phyloP scores from a whole-genome alignment of 1,284 basidiomycete species.

The Veloboletus limbatus region DNA sequence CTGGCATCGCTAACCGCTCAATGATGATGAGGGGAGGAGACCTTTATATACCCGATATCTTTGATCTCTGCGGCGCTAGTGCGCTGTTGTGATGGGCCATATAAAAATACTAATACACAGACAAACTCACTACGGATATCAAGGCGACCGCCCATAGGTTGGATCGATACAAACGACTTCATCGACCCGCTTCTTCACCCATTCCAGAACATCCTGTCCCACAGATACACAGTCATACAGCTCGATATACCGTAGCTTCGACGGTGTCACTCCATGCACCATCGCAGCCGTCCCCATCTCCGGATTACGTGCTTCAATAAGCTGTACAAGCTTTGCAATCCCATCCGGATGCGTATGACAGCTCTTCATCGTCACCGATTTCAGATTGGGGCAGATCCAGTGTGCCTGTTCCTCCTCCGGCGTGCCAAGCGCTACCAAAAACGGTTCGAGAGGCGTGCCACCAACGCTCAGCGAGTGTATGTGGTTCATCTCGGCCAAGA shows the following conservation, averaged over 20 bases:
- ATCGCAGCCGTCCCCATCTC: slow-evolving; percentile 34
- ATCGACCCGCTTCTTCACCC: slow-evolving; percentile 57
- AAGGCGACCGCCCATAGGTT: slow-evolving; percentile 29
- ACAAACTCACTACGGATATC: too few relatives aligned
- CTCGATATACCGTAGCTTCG: slow-evolving; percentile 53
- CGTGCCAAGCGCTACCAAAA: slow-evolving; percentile 51
- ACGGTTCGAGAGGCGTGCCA: slow-evolving; percentile 57
- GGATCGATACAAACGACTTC: slow-evolving; percentile 61
- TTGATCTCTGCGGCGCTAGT: slow-evolving; percentile 11
- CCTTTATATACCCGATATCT: too few relatives aligned
- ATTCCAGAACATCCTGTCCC: slow-evolving; percentile 62
- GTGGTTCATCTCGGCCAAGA: slow-evolving; percentile 45
- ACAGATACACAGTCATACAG: slow-evolving; percentile 60
- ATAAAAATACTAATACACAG: too few relatives aligned
- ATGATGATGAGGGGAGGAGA: too few relatives aligned
- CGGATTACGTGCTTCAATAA: slow-evolving; percentile 68
- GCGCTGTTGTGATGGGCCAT: too few relatives aligned
- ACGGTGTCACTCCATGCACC: slow-evolving; percentile 41
- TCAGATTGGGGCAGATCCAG: slow-evolving; percentile 63
- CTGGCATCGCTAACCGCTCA: too few relatives aligned
- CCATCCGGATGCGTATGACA: slow-evolving; percentile 63
- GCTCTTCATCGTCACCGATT: slow-evolving; percentile 52
- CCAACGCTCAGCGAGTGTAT: slow-evolving; percentile 60
- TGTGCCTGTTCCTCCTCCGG: slow-evolving; percentile 55
- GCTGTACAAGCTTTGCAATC: slow-evolving; percentile 60